Evolutionary conservation across 2,329 filamentous ascomycete species (phyloP), one percentile per base, ranked within the genome.

Genomic region (Ramularia collo-cygni): DNA sequence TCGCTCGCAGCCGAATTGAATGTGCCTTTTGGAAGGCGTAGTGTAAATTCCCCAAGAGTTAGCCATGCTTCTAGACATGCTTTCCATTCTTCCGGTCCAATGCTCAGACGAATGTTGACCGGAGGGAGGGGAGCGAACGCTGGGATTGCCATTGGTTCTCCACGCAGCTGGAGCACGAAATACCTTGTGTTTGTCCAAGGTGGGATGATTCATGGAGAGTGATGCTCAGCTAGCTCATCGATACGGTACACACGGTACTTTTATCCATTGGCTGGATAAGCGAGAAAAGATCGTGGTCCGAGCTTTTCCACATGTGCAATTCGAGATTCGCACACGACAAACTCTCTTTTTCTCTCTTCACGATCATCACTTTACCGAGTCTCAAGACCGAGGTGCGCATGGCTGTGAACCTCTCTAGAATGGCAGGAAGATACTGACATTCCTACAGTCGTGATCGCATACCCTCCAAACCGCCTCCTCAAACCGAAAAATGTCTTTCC

Each of bases 91-190:
- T 72, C 65, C 3, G 78, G 65, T 28, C 73, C 69, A 44, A 95
- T 74, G 51, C 75, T 74, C 50, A 75, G 74, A 56, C 79, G 79
- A 67, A 87, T 79, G 40, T 70, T 67, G 24, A 75, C 67, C 46
- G 81, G 74, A 13, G 89, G 90, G 54, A 92, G 88, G 14, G 83
- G 76, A 42, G 83, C 87, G 63, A 95, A 73, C 24, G 80, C 74
- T 29, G 87, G 87, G 35, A 89, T 66, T 38, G 66, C 58, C 62
- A 70, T 69, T 16, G 10, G 35, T 8, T n/a, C 14, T 30, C 35
- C n/a, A n/a, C n/a, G n/a, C 13, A 14, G 32, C 15, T 16, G 32
- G 34, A 21, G 12, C 28, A 26, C 29, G 14, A 37, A 36, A 33
- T 33, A n/a, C n/a, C n/a, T n/a, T n/a, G n/a, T n/a, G n/a, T n/a